phyloP scores from a whole-genome alignment of 192 early-diverging fungal species.

The Podila minutissima region DNA sequence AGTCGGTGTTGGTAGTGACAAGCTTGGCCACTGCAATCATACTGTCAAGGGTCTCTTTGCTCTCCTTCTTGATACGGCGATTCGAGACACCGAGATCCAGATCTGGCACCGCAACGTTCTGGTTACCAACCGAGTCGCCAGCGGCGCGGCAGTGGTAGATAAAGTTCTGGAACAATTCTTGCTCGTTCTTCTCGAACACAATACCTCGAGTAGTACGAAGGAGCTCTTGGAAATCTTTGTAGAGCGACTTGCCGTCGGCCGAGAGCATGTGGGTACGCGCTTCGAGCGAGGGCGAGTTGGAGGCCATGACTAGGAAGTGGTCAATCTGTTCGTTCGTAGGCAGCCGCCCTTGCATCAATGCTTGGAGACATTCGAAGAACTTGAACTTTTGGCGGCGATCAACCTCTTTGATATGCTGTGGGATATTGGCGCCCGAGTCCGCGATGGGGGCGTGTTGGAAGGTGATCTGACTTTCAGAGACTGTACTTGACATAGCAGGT shows the following conservation, averaged over 20 bases:
- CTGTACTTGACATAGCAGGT: constrained; percentile 16
- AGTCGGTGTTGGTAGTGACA: constrained; percentile 51
- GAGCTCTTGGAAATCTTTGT: constrained; percentile 50
- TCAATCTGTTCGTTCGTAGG: constrained; percentile 56
- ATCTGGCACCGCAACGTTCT: constrained; percentile 7
- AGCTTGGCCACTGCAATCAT: constrained; percentile 46
- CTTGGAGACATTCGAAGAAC: constrained; percentile 45
- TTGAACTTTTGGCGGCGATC: constrained; percentile 48
- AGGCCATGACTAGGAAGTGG: constrained; percentile 31
- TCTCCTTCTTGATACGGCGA: constrained; percentile 22
- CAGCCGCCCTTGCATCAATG: constrained; percentile 45
- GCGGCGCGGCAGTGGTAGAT: constrained; percentile 49
- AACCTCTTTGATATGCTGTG: constrained; percentile 33
- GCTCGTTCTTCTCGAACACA: constrained; percentile 49
- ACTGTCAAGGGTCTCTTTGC: constrained; percentile 30
- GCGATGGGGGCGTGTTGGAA: constrained; percentile 15
- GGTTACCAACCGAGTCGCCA: constrained; percentile 4
- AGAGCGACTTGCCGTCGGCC: constrained; percentile 43
- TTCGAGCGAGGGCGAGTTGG: constrained; percentile 25
- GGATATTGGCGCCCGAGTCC: constrained; percentile 37
- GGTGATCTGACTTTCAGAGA: constrained; percentile 16
- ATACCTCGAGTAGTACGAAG: constrained; percentile 38
- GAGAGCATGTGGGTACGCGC: constrained; percentile 53
- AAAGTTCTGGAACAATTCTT: constrained; percentile 55
- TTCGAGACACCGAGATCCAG: constrained; percentile 16